Evolutionary conservation across 2,329 filamentous ascomycete species (phyloP), one percentile per base, ranked within the genome.

Genomic region (Diaporthe vaccinii): DNA sequence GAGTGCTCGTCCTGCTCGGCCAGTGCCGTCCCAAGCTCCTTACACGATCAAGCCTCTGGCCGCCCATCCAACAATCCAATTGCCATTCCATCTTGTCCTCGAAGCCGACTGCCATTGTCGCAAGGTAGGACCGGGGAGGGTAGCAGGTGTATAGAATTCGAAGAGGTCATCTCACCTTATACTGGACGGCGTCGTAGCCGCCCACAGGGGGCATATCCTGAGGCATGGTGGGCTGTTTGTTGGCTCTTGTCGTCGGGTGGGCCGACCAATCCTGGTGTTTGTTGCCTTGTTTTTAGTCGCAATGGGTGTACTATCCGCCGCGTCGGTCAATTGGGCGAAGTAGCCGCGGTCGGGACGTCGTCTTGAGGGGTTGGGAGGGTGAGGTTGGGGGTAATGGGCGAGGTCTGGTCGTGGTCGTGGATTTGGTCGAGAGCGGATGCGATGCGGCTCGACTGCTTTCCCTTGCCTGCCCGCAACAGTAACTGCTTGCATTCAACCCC

Each of bases 201-300:
- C 96, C 97, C 83, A 87, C 85, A 81, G 97, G 97, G 88, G 97
- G 97, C 92, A 99, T 95, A 90, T 99, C 97, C 91, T 98, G 96
- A 89, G 94, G 93, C 96, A 98, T 98, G 83, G 79, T 92, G 89
- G 84, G 81, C 82, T 74, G 77, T 8, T 39, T 39, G 31, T 44
- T 14, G 28, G 34, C 28, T 58, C 34, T 15, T 62, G 31, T 55
- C 46, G 51, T 61, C 55, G 55, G 74, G n/a, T 57, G 36, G 15
- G 58, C 51, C 59, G 55, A 61, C 51, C 39, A 31, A 59, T 49
- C 22, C 41, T 36, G 9, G n/a, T 17, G 6, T 25, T 72, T 25
- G 65, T 39, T 57, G 25, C 46, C 31, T 39, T 69, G 15, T 20
- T 12, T 6, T 70, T 8, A 8, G 20, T 46, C 15, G 69, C 44